A percentile compares a stretch with the other conserved stretches of the same genome.
Evolutionary conservation across 345 rosid genomes (phyloP).

Genomic region (Pugionium dolabratum): DNA sequence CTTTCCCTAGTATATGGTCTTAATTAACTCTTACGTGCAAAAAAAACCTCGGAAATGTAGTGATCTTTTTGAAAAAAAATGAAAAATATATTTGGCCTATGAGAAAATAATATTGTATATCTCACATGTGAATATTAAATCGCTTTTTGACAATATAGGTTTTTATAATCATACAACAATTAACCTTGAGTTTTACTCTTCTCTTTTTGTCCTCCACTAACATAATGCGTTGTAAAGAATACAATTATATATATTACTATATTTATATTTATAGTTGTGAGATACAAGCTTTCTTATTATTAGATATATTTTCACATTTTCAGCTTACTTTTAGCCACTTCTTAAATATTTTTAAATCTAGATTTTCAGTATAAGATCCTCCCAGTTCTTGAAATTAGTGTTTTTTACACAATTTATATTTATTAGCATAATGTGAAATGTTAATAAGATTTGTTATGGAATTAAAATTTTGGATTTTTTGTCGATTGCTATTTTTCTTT

Average conservation of each 20-base stretch:
- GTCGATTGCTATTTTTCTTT: background rate
- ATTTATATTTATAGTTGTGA: background rate
- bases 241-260: background rate
- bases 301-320: background rate
- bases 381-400: too few relatives aligned
- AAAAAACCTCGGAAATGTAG: too few relatives aligned
- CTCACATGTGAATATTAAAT: constrained; percentile 27
- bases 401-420: too few relatives aligned
- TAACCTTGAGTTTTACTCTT: constrained; percentile 36
- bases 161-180: constrained; percentile 31
- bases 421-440: too few relatives aligned
- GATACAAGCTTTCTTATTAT: background rate
- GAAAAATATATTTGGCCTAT: constrained; percentile 5
- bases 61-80: background rate
- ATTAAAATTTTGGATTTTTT: background rate
- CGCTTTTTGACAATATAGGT: background rate
- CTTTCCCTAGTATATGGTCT: too few relatives aligned
- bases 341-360: background rate
- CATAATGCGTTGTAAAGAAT: constrained; percentile 28
- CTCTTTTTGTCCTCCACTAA: constrained; percentile 28
- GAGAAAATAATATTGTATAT: constrained; percentile 9
- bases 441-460: background rate
- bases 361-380: too few relatives aligned
- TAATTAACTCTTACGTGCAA: too few relatives aligned
- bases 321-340: background rate